Percentiles rank a stretch among this genome's conserved stretches.
Conservation (phyloP, 1,284 basidiomycete species). For the Rhodotorula sp. region DNA sequence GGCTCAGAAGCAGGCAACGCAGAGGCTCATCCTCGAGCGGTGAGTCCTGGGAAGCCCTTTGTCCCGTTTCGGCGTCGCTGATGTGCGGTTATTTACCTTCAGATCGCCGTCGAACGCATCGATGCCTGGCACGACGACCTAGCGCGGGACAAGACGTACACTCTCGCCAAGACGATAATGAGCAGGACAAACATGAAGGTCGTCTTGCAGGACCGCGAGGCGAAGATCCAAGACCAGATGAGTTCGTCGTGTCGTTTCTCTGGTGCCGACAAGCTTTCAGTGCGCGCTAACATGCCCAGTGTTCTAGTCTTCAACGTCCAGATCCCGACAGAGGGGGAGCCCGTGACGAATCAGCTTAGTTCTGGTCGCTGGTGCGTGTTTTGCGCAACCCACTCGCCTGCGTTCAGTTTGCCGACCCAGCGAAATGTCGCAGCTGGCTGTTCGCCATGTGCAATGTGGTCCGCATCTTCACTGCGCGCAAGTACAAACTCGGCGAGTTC, state of each 20-base stretch:
- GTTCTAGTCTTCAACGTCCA: constrained; percentile 74
- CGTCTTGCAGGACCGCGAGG: constrained; percentile 56
- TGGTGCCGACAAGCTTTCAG: not conserved
- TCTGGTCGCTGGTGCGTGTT: constrained; percentile 64
- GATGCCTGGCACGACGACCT: constrained; percentile 29
- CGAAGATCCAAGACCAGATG: constrained; percentile 17
- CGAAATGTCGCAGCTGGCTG: not conserved
- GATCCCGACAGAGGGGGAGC: constrained; percentile 69
- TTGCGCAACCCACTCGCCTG: not conserved
- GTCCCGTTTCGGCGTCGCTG: not conserved
- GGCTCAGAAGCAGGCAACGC: not conserved
- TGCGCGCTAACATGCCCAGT: constrained; percentile 7
- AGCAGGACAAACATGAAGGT: constrained; percentile 68
- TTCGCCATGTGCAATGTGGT: constrained; percentile 29
- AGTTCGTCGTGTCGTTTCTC: not conserved
- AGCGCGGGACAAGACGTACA: constrained; percentile 38
- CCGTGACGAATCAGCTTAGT: constrained; percentile 81
- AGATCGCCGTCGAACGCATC: constrained; percentile 16
- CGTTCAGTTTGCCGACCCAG: too few relatives aligned
- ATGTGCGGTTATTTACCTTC: not conserved
- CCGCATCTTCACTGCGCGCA: constrained; percentile 79
- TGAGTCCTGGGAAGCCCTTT: not conserved
- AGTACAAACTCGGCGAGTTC: constrained; percentile 73
- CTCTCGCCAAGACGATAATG: constrained; percentile 76
- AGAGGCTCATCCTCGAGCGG: not conserved